Percentiles rank a stretch among this genome's conserved stretches.
Evolutionary conservation across 2,329 filamentous ascomycete species (phyloP).

Genomic region (Stachybotrys echinatus): DNA sequence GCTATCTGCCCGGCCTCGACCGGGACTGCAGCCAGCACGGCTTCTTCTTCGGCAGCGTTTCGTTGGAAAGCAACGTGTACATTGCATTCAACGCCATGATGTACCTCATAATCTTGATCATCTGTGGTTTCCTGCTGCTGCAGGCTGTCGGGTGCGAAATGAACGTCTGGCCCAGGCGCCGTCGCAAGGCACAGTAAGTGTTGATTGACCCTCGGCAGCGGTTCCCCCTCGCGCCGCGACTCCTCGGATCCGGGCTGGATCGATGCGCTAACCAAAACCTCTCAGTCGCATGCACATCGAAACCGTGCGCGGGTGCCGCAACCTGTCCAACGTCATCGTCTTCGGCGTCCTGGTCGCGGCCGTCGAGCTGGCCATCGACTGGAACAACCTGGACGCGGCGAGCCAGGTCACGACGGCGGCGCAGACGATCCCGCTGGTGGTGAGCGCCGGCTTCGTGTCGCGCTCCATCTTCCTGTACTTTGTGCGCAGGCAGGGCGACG

Average conservation of each 20-base stretch:
- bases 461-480: constrained; percentile 17
- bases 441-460: constrained; percentile 21
- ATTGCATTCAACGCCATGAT: constrained; percentile 22
- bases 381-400: constrained; percentile 21
- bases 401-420: constrained; percentile 18
- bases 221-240: too few species aligned
- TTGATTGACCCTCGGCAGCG: background rate
- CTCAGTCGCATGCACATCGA: constrained; percentile 13
- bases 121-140: constrained; percentile 16
- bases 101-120: constrained; percentile 20
- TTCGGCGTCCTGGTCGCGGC: constrained; percentile 22
- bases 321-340: constrained; percentile 16
- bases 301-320: constrained; percentile 13
- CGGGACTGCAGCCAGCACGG: constrained; percentile 20
- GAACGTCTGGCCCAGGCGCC: constrained; percentile 7
- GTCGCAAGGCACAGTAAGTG: constrained; percentile 15
- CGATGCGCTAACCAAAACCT: background rate
- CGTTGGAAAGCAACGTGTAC: constrained; percentile 18
- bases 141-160: constrained; percentile 16
- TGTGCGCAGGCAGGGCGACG: constrained; percentile 2
- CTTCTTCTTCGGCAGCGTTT: constrained; percentile 24
- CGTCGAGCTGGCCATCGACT: constrained; percentile 25
- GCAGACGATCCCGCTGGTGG: constrained; percentile 25
- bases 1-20: constrained; percentile 14
- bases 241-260: background rate